Evolutionary conservation across 345 rosid genomes (phyloP), one percentile per base, ranked within the genome.

Genomic region (Gossypium arboreum): DNA sequence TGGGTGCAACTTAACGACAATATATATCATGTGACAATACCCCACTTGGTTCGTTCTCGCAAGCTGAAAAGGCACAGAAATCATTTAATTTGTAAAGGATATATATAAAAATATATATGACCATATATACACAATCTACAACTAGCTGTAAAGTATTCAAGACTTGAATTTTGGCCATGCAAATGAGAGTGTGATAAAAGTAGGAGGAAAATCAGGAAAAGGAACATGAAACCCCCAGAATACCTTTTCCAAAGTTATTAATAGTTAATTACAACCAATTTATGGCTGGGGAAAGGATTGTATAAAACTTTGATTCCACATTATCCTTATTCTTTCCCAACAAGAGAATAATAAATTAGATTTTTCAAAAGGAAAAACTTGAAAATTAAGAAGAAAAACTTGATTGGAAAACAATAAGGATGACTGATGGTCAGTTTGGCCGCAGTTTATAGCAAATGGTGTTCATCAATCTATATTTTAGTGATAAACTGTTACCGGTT

Each of bases 301-400:
- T 4, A 29, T 4, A 0, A 29, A 29, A 29, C 0, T 4, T 4
- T 29, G 0, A 4, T 29, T 4, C 1, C 0, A 34, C 1, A 0
- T 34, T 34, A 29, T 29, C 0, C 0, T 29, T 29, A 29, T 29
- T 0, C 0, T 29, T 29, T 29, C 0, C 0, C 0, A 29, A 29
- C 3, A 29, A 0, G 5, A 29, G 1, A 29, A 29, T 29, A 3
- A 29, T 27, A 50, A 65, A 34, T 3, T 1, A 27, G 0, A 29
- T 3, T 29, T 29, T 29, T 29, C 0, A 29, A 0, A 34, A 29
- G 39, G 0, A 34, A 34, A 34, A 34, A 0, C 22, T 34, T 34
- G 0, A 34, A 34, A 34, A 34, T 34, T 4, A 34, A 4, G 34
- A 34, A 3, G 1, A 34, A 34, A 34, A 34, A 34, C 4, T 6